Percentiles rank a stretch among this genome's conserved stretches.
These are phyloP conservation scores for Annona cherimola DNA, from an alignment of 164 flowering plant genomes.

Conservation along the genomic window DNA sequence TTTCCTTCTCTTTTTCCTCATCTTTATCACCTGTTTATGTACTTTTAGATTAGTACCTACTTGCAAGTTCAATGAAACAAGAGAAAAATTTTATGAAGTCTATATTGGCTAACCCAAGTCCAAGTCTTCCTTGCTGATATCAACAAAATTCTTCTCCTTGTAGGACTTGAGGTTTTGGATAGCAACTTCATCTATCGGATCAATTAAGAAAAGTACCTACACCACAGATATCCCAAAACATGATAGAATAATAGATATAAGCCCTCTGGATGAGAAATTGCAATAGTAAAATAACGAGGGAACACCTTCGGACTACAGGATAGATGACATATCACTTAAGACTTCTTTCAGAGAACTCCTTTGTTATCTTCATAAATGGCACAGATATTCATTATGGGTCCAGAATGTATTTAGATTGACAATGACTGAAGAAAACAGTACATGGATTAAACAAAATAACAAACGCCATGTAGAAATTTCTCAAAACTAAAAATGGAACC, in stretches of 20 bases:
- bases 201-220: constrained; percentile 83
- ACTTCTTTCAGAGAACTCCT: neutral
- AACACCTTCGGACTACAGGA: too few species aligned
- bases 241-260: too few species aligned
- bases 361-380: neutral
- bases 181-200: constrained; percentile 95
- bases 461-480: neutral
- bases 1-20: constrained; percentile 76
- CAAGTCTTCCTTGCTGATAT: constrained; percentile 92
- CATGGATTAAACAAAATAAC: too few species aligned
- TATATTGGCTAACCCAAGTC: constrained; percentile 55
- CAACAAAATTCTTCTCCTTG: constrained; percentile 90
- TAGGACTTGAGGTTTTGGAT: constrained; percentile 78
- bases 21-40: constrained; percentile 60
- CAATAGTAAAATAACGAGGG: too few species aligned
- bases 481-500: neutral
- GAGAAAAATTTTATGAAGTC: neutral
- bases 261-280: too few species aligned
- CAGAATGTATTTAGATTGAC: neutral
- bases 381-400: neutral
- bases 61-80: neutral
- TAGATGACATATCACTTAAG: neutral
- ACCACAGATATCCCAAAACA: neutral
- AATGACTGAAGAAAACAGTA: too few species aligned
- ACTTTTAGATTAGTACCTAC: neutral